phyloP scores from a whole-genome alignment of 2,329 filamentous ascomycete species.

The Paramyrothecium sp. region DNA sequence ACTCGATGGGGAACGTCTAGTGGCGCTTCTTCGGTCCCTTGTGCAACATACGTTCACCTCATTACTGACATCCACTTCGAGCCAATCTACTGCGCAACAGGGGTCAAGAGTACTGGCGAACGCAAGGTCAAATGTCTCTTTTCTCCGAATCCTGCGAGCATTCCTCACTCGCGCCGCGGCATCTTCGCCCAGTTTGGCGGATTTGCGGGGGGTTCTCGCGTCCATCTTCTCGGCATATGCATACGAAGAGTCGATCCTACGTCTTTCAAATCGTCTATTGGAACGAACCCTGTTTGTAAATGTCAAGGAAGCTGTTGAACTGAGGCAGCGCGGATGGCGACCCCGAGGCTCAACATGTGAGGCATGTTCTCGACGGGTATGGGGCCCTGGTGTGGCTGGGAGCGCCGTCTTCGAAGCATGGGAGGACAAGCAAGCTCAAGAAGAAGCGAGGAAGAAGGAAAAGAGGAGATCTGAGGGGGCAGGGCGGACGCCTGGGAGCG shows the following conservation, averaged over 20 bases:
- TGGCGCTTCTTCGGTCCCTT: constrained; percentile 68
- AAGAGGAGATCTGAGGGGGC: constrained; percentile 32
- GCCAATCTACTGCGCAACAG: constrained; percentile 30
- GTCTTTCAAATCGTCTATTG: constrained; percentile 80
- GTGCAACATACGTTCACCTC: constrained; percentile 92
- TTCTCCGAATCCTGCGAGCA: constrained; percentile 82
- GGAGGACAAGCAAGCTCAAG: constrained; percentile 60
- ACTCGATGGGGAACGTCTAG: constrained; percentile 59
- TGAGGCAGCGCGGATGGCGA: constrained; percentile 85
- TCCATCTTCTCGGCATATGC: constrained; percentile 95
- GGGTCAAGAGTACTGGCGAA: constrained; percentile 33
- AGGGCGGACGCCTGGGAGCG: constrained; percentile 36
- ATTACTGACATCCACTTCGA: constrained; percentile 73
- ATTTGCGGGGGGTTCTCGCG: constrained; percentile 78
- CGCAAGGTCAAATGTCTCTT: constrained; percentile 64
- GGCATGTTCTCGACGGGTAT: constrained; percentile 76
- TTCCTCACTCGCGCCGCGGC: constrained; percentile 82
- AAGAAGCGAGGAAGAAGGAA: constrained; percentile 44
- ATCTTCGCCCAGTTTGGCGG: constrained; percentile 80
- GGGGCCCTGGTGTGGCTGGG: constrained; percentile 79
- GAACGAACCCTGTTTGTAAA: constrained; percentile 87
- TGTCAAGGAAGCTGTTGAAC: constrained; percentile 69
- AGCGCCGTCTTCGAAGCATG: constrained; percentile 77
- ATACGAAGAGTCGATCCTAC: constrained; percentile 88
- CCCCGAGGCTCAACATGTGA: constrained; percentile 86